These are phyloP conservation scores for Mortierella sp. DNA, from an alignment of 371 early-diverging fungal species.

Conservation along the genomic window DNA sequence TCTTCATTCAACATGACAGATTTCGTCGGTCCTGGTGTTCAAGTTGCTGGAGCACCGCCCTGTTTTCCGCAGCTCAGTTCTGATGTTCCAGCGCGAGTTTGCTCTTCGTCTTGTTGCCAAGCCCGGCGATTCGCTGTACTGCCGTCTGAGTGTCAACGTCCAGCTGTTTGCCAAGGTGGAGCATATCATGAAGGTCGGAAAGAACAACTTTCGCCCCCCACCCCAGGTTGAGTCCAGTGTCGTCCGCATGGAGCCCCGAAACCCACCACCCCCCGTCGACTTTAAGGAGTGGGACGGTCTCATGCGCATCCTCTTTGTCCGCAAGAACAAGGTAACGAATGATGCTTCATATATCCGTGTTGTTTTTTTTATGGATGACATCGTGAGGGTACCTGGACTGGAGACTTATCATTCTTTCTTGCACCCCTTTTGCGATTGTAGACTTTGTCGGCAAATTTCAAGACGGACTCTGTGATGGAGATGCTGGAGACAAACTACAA, in stretches of 20 bases:
- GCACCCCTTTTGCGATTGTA: background rate
- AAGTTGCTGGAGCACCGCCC: conserved; percentile 97
- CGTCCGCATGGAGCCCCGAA: conserved; percentile 94
- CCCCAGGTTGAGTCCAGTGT: conserved; percentile 99
- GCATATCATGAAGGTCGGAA: conserved; percentile 98
- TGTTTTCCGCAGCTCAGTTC: conserved; percentile 92
- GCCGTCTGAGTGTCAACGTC: conserved; percentile 97
- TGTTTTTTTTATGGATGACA: background rate
- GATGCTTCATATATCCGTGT: background rate
- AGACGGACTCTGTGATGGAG: conserved; percentile 85
- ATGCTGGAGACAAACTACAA: conserved; percentile 96
- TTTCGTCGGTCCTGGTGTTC: conserved; percentile 97
- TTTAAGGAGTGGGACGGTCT: conserved; percentile 99
- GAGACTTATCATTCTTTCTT: background rate
- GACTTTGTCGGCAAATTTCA: conserved; percentile 94
- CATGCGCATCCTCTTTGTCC: conserved; percentile 93
- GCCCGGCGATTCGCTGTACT: conserved; percentile 95
- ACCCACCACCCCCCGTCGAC: conserved; percentile 95
- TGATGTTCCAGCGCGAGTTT: conserved; percentile 99
- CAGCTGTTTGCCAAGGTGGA: conserved; percentile 97
- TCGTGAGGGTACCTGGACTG: background rate
- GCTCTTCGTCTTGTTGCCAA: conserved; percentile 97
- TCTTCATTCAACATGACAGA: conserved; percentile 52
- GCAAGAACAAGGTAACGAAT: conserved; percentile 92
- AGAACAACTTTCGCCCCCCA: conserved; percentile 99